A percentile compares a stretch with the other conserved stretches of the same genome.
Evolutionary conservation across 176 grass and related monocot genomes (phyloP).

Genomic region (Eleusine coracana): DNA sequence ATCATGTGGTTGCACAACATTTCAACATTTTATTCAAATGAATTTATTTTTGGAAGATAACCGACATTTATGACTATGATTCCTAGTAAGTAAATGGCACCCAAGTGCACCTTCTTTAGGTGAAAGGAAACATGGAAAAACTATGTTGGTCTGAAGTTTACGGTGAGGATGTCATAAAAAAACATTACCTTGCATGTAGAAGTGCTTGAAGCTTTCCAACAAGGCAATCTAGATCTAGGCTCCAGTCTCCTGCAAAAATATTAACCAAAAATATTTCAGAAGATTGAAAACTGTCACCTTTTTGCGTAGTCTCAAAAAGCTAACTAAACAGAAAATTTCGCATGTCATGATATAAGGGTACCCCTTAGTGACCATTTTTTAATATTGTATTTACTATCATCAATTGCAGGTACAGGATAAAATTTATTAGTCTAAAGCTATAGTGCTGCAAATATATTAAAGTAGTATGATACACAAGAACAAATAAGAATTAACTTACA

Average conservation of each 20-base stretch:
- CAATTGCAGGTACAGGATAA: neutral
- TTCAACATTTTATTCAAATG: slow-evolving; percentile 17
- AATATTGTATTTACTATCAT: neutral
- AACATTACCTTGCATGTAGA: slow-evolving; percentile 69
- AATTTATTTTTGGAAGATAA: neutral
- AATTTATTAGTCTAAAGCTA: neutral
- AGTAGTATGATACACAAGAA: slow-evolving; percentile 1
- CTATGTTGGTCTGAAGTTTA: slow-evolving; percentile 3
- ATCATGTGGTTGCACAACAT: slow-evolving; percentile 18
- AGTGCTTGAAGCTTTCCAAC: slow-evolving; percentile 65
- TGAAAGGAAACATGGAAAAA: neutral
- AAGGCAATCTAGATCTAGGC: slow-evolving; percentile 73
- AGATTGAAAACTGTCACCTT: slow-evolving; percentile 7
- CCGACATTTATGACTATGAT: neutral
- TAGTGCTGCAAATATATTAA: neutral
- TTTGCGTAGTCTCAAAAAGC: neutral
- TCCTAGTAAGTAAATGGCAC: neutral
- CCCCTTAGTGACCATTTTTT: neutral
- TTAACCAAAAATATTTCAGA: slow-evolving; percentile 24
- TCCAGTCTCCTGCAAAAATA: slow-evolving; percentile 80
- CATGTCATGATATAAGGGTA: neutral
- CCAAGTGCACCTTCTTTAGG: no score
- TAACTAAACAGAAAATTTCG: slow-evolving; percentile 1
- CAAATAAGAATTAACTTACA: slow-evolving; percentile 60
- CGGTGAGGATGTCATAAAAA: neutral